Percentiles rank a stretch among this genome's conserved stretches.
Evolutionary conservation across 179 eudicot genomes (phyloP).

Genomic region (Silene coronaria): DNA sequence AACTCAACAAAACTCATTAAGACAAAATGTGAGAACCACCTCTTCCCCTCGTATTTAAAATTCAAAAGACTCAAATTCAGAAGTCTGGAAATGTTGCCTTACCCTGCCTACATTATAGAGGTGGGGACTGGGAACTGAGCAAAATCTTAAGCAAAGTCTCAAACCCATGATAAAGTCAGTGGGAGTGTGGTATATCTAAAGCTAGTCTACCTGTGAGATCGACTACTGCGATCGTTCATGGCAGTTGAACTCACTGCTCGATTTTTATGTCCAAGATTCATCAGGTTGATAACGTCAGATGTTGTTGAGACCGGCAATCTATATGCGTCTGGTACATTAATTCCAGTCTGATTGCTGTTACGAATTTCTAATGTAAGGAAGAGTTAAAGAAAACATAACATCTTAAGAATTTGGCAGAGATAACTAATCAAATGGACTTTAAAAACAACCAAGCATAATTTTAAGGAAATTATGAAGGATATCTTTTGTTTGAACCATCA

Average conservation of each 20-base stretch:
- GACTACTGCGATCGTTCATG: constrained; percentile 96
- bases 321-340: constrained; percentile 91
- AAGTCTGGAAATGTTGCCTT: not conserved
- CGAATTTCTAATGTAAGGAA: constrained; percentile 77
- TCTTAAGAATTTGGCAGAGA: not conserved
- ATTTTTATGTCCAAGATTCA: constrained; percentile 86
- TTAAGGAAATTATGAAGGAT: constrained; percentile 48
- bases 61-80: no score
- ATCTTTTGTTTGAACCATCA: constrained; percentile 80
- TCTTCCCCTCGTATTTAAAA: no score
- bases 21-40: not conserved
- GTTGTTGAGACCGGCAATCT: constrained; percentile 74
- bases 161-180: no score
- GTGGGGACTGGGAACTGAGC: no score
- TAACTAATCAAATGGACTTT: not conserved
- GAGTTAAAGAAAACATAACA: constrained; percentile 41
- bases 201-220: constrained; percentile 80
- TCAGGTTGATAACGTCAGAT: constrained; percentile 68
- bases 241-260: constrained; percentile 96
- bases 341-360: constrained; percentile 75
- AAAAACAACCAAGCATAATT: not conserved
- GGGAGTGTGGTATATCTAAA: no score
- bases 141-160: not conserved
- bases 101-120: no score
- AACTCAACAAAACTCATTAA: not conserved